Base-by-base conservation (phyloP, 306 rosid species). In the Quercus berberidifolia region DNA sequence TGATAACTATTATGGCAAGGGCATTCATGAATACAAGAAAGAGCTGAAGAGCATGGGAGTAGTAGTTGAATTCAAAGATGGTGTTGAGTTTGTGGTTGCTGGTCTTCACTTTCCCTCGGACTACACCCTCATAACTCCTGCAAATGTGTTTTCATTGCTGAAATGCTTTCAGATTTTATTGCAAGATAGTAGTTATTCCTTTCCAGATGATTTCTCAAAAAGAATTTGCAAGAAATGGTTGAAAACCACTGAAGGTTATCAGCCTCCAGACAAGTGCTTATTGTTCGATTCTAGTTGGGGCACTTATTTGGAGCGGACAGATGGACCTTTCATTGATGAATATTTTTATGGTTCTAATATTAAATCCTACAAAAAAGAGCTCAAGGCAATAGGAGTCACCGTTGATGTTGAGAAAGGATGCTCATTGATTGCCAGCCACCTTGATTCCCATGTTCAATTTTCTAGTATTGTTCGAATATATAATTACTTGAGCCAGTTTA, bases 261-360 rank as follows among this genome's bases (percentile, higher is more conserved):
- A 71, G 73, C 21, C 88, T 68, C 97, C 98, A 3, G 43, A 71
- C 25, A 64, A 86, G 80, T 85, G 92, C 76, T 81, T 87, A 78
- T 73, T 91, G 78, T 91, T 87, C 67, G 83, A 78, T 85, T 78
- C 86, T 13, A 68, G 69, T 75, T 90, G 91, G 91, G 78, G 25
- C 23, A 19, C 5, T 20, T 38, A 78, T 73, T 62, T 92, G 80
- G 77, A 82, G 81, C 82, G 60, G 55, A 85, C 73, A 26, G 93
- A 91, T 69, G 98, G 92, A 15, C 97, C 94, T 19, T 93, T 93
- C 74, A 73, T 93, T 30, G 93, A 93, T 76, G 90, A 86, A 68
- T 67, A 13, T 1, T 85, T 82, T 73, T 90, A 88, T 82, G 89
- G 92, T 19, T 35, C 80, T 23, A 74, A 82, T 58, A 88, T 93